A percentile compares a stretch with the other conserved stretches of the same genome.
phyloP scores from a whole-genome alignment of 202 grass and related monocot genomes.

The Saccharum hybrid region DNA sequence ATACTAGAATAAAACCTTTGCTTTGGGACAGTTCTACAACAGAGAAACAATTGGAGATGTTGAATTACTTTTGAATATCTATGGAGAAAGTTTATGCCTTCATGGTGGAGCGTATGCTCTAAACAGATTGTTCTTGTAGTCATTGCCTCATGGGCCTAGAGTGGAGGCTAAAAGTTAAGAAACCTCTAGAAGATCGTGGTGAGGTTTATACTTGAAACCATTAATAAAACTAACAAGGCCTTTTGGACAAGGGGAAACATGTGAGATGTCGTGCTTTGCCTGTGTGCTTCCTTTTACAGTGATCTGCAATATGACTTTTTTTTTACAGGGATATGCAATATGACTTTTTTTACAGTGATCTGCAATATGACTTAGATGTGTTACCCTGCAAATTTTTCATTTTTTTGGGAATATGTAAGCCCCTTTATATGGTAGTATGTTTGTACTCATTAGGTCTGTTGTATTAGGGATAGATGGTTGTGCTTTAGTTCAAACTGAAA shows the following conservation, averaged over 20 bases:
- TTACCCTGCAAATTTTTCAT: no score
- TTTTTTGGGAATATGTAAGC: neutral
- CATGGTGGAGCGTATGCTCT: neutral
- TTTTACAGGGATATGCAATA: neutral
- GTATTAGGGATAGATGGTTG: neutral
- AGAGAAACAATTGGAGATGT: neutral
- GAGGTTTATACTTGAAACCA: neutral
- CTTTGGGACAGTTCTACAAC: neutral
- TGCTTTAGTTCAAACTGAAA: slow-evolving; percentile 4
- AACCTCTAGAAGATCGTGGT: neutral
- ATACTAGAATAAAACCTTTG: slow-evolving; percentile 2
- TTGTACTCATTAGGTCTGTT: neutral
- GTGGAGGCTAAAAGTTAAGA: neutral
- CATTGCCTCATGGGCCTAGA: neutral
- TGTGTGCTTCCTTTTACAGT: neutral
- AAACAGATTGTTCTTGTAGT: neutral
- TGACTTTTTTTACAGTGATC: neutral
- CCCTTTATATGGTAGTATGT: neutral
- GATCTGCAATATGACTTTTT: neutral
- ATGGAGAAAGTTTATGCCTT: neutral
- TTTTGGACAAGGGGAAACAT: neutral
- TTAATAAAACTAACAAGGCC: neutral
- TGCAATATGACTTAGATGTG: neutral
- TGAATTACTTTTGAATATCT: neutral
- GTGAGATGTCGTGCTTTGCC: neutral